Base-by-base conservation (phyloP, 805 yeast genomes). In the Schwanniomyces yamadae region DNA sequence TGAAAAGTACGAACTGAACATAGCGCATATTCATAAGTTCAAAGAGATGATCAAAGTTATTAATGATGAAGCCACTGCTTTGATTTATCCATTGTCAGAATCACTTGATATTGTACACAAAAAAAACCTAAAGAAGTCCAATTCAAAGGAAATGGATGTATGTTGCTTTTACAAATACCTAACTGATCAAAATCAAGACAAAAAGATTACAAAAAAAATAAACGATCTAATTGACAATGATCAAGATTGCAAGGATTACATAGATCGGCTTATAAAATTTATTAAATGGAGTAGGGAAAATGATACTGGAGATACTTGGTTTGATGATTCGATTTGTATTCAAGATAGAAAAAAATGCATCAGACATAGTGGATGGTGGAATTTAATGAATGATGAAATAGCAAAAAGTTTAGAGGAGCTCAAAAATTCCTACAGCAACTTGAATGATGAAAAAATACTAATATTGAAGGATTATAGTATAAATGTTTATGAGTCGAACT, bases 271-370 rank as follows among this genome's bases (percentile, higher is more conserved):
- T 16, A 49, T 48, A 20, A 22, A 27, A 10, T 46, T 30, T 24
- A 34, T 33, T 27, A n/a, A 32, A 9, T 34, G 28, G 1, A 50
- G 39, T 10, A 50, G 46, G 4, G 42, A 34, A 9, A 53, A 47
- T 4, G 29, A 29, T 3, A 46, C 34, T 7, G 36, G 28, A 12
- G 27, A 34, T 14, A 31, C 39, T 49, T 35, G 45, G 51, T 40
- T 40, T 33, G 15, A 44, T 5, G 46, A 45, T 18, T 17, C 39
- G 6, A 33, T 75, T 1, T 81, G 87, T 46, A 49, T 78, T 5
- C 53, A 61, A 7, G 85, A 80, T 32, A 73, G 72, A 41, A 65
- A 71, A 36, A 79, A 77, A 45, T 81, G 88, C 51, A 50, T 51
- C 3, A 70, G 73, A 31, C 88, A 81, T 44, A 64, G 59, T 31